A percentile compares a stretch with the other conserved stretches of the same genome.
Conservation (phyloP, 2,329 filamentous ascomycete genomes). For the Aschersonia sp. region DNA sequence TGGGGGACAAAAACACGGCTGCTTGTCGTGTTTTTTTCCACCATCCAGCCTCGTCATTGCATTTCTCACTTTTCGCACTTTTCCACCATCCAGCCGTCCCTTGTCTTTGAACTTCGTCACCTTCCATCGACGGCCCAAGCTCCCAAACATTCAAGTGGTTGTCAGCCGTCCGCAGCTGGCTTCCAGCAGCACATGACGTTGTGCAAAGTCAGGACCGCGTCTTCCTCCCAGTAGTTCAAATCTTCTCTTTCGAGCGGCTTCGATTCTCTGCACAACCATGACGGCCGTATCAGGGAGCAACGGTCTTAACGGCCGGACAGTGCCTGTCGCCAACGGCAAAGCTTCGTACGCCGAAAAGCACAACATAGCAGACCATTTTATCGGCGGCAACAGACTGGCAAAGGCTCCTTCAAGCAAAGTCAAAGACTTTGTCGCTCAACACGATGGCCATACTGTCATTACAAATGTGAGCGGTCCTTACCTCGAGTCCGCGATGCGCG, state of each 20-base stretch:
- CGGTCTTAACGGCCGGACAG: conserved; percentile 30
- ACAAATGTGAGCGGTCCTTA: conserved; percentile 59
- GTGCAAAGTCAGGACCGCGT: neutral
- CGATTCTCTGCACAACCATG: conserved; percentile 21
- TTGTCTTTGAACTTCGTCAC: too few species aligned
- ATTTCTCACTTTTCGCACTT: neutral
- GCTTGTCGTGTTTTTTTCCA: neutral
- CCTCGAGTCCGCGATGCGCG: too few species aligned
- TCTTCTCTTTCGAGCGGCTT: neutral
- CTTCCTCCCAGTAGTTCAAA: neutral
- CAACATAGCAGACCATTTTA: conserved; percentile 83
- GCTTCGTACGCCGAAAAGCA: conserved; percentile 65
- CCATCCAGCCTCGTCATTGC: neutral
- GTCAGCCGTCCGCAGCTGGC: conserved; percentile 3
- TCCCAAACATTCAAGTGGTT: conserved; percentile 3
- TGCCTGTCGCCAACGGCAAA: conserved; percentile 41
- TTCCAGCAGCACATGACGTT: neutral
- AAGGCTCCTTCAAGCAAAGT: conserved; percentile 73
- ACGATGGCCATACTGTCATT: conserved; percentile 95
- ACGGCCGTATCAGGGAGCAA: conserved; percentile 26
- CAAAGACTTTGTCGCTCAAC: conserved; percentile 84
- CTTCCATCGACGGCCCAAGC: neutral
- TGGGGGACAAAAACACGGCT: conserved; percentile 1
- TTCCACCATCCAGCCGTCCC: neutral
- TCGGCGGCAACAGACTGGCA: conserved; percentile 79